Evolutionary conservation across 2,329 filamentous ascomycete species (phyloP).

Genomic region (Trichoderma simmonsii): DNA sequence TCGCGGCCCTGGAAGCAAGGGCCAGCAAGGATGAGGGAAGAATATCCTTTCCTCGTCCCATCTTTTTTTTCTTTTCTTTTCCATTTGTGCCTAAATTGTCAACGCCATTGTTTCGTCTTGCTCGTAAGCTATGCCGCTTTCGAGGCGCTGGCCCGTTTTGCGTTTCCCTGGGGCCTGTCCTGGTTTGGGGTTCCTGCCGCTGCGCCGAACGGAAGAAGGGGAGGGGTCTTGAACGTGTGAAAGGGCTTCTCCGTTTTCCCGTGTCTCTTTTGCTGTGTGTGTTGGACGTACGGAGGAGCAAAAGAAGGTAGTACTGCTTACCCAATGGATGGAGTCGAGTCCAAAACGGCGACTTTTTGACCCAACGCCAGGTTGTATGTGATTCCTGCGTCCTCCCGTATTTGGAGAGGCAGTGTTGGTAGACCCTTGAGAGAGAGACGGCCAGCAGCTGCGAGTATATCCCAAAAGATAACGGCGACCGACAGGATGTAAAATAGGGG

Average conservation of each 20-base stretch:
- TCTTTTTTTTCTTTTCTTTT: background rate
- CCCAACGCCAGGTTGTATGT: background rate
- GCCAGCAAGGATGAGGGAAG: background rate
- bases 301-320: background rate
- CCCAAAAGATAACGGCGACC: background rate
- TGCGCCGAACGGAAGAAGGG: background rate
- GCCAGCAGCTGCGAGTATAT: background rate
- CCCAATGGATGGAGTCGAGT: background rate
- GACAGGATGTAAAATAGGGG: background rate
- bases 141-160: background rate
- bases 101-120: background rate
- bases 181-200: background rate
- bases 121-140: background rate
- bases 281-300: background rate
- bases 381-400: background rate
- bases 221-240: background rate
- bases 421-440: background rate
- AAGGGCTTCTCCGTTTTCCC: background rate
- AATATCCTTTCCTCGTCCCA: background rate
- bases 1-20: background rate
- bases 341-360: background rate
- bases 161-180: background rate
- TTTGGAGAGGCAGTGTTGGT: background rate
- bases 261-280: background rate
- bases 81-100: constrained; percentile 7